Percentiles rank a stretch among this genome's conserved stretches.
Conservation (phyloP, 345 rosid genomes). For the Linum tenue region DNA sequence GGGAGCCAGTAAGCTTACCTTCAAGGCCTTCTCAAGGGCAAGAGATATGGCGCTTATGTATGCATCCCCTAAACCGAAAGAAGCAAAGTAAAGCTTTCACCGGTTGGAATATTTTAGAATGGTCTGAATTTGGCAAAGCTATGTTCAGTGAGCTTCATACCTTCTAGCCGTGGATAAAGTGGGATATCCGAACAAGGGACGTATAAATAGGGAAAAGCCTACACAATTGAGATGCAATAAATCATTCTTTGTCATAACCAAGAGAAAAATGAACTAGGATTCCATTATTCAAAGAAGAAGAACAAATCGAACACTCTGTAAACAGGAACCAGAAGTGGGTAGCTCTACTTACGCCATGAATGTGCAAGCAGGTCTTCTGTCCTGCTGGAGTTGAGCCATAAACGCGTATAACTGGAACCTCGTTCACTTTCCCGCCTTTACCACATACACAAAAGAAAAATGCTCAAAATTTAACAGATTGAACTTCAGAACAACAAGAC, state of each 20-base stretch:
- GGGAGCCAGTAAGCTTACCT: slow-evolving; percentile 33
- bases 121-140: neutral
- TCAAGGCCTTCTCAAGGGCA: slow-evolving; percentile 75
- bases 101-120: neutral
- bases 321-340: neutral
- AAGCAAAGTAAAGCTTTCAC: slow-evolving; percentile 1
- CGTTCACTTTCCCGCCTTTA: slow-evolving; percentile 70
- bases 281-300: neutral
- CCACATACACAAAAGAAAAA: neutral
- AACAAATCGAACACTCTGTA: neutral
- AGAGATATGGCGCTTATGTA: slow-evolving; percentile 37
- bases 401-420: slow-evolving; percentile 77
- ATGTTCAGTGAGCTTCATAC: slow-evolving; percentile 21
- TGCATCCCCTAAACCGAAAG: slow-evolving; percentile 40
- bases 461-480: neutral
- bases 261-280: neutral
- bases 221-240: slow-evolving; percentile 17
- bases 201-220: slow-evolving; percentile 88
- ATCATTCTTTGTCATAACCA: neutral
- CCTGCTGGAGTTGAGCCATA: slow-evolving; percentile 92
- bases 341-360: slow-evolving; percentile 52
- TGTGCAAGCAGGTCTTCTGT: slow-evolving; percentile 89
- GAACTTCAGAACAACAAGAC: neutral
- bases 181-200: slow-evolving; percentile 63
- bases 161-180: slow-evolving; percentile 31